Base-by-base conservation (phyloP, 768 basidiomycete genomes). In the Coprinellus aureogranulatus region DNA sequence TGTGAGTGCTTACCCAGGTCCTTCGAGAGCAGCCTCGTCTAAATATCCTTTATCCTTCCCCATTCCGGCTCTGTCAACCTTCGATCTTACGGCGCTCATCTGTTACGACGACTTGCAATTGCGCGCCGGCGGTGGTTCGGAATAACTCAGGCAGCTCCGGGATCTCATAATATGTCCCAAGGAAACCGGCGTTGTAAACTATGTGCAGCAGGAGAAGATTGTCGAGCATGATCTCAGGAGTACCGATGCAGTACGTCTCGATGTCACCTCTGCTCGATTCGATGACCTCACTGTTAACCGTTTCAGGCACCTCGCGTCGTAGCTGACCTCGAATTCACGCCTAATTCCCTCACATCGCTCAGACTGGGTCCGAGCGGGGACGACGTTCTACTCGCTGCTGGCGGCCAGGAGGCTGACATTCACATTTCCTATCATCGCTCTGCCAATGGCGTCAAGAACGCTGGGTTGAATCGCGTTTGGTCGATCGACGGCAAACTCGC, bases 111-210 rank as follows among this genome's bases (percentile, higher is more conserved):
- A 22, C 16, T 54, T 53, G 40, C 53, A 14, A 34, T 34, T 55
- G 23, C 44, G 22, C n/a, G 3, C 37, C 44, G 30, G 30, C 25
- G 46, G 23, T 27, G 25, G 25, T 28, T 50, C 50, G 39, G 56
- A 50, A 34, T 28, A 41, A 41, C 30, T 22, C 69, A 89, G 87
- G 27, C 90, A 92, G 72, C 76, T 92, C 28, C 79, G 89, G 46
- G 88, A 92, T 73, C 80, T 92, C 56, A 71, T 91, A 55, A 81
- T 88, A 49, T 89, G 88, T 64, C 89, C 89, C 0, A 77, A 82
- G n/a, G 82, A 85, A 58, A 71, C 77, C 10, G 87, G 88, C 0
- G 67, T 85, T 1, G 79, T 89, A 37, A 84, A 82, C 68, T 89
- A 87, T 64, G 75, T 88, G 4, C 77, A 79, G 23, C 64, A 67